Evolutionary conservation across 2,329 filamentous ascomycete genomes (phyloP), one percentile per base, ranked within the genome.

Genomic region (Botryotinia narcissicola): DNA sequence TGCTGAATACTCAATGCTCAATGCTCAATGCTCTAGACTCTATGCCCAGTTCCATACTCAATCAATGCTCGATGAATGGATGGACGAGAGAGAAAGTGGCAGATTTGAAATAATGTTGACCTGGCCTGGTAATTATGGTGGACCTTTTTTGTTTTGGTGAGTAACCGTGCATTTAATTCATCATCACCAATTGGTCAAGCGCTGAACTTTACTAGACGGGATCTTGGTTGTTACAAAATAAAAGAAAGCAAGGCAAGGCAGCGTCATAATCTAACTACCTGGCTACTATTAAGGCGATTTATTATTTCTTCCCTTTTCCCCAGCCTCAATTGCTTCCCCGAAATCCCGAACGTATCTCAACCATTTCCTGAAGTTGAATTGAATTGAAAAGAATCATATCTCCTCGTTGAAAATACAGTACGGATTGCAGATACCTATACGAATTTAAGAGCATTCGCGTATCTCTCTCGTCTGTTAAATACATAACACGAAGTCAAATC

Each of bases 221-320:
- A 64, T 70, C 67, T 70, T 57, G 67, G n/a, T 57, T 57, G 29
- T 44, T 57, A 20, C 20, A 32, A 40, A 62, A 54, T 54, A 40
- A 48, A 63, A 25, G 20, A 51, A 71, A 64, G 57, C 57, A 71
- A 66, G 44, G 44, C 69, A 71, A 66, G 60, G 59, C 60, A 71
- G 60, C 70, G 70, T 71, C 70, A 71, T 71, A 66, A 29, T 57
- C 51, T 3, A 54, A 29, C n/a, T 54, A n/a, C n/a, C 51, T 29
- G 25, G 25, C 51, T 29, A 16, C 29, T n/a, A n/a, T 51, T n/a
- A 18, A 54, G 25, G 51, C 51, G 4, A n/a, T 54, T 54, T 16
- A 18, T 29, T 57, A 16, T 57, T 57, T 57, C 51, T 37, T 63
- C 32, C 9, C 25, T 37, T 37, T 29, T 9, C 51, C 40, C 40